Evolutionary conservation across 2,329 filamentous ascomycete genomes (phyloP), one percentile per base, ranked within the genome.

Genomic region (Paecilomyces fulvus): DNA sequence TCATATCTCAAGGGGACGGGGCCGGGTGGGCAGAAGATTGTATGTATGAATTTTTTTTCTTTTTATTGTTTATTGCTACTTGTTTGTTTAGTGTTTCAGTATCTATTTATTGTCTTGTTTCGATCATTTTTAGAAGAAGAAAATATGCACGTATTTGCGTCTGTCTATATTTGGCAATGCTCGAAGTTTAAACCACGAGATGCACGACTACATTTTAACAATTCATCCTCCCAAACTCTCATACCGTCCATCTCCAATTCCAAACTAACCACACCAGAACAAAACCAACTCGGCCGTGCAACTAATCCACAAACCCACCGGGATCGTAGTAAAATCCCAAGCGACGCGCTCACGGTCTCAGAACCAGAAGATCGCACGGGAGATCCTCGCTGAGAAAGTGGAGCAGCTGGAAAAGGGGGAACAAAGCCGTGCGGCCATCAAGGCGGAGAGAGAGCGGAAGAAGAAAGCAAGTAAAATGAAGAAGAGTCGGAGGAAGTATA

Each of bases 281-380:
- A 99, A 99, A 83, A 99, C 94, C 25, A 91, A 86, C 62, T 96
- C 90, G 0, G 92, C 92, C 37, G 92, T 96, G 2, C 94, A 99
- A 71, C 80, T 99, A 33, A 94, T 87, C 63, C 94, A 99, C 72
- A 76, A 88, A 14, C 90, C 92, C 5, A 95, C 92, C 0, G 92
- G 92, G 59, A 84, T 96, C 54, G 92, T 97, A 12, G 83, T 99
- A 60, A 99, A 99, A 76, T 92, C 85, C 56, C 94, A 99, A 74
- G 90, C 87, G 20, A 97, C 94, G 8, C 86, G 94, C 51, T 95
- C 89, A 1, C 84, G 90, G 17, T 83, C 83, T 56, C 89, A 95
- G 73, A 99, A 99, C 71, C 84, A 92, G 60, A 92, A 88, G 71
- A 87, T 90, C 60, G 94, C 94, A 11, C 82, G 92, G 46, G 79